Percentiles rank a stretch among this genome's conserved stretches.
These are phyloP conservation scores for Fistulifera pelliculosa DNA, from an alignment of 108 stramenopile genomes.

Conservation along the genomic window DNA sequence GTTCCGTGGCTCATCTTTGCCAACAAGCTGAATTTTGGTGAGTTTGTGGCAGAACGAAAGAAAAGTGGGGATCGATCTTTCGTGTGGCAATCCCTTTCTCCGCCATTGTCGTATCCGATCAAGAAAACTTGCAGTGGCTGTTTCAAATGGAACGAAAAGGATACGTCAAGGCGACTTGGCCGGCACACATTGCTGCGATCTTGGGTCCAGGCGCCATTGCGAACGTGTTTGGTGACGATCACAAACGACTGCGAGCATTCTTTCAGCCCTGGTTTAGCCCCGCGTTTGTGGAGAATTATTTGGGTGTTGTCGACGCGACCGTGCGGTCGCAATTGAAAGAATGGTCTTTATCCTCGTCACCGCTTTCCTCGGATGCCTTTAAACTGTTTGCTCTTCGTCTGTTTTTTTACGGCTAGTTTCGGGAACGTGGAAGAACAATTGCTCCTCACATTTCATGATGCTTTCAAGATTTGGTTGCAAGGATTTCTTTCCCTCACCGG, in stretches of 20 bases:
- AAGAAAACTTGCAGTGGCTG: not conserved
- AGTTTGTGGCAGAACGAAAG: not conserved
- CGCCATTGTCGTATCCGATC: too few species aligned
- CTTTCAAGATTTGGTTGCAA: not conserved
- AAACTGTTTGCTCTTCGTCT: conserved; percentile 1
- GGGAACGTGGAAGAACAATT: not conserved
- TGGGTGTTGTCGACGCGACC: not conserved
- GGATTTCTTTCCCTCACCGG: not conserved
- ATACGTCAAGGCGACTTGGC: not conserved
- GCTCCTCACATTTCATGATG: not conserved
- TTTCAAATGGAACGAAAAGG: not conserved
- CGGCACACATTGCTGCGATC: not conserved
- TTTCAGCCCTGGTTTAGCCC: not conserved
- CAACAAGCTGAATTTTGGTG: too few species aligned
- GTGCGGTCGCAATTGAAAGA: not conserved
- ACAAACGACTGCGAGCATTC: not conserved
- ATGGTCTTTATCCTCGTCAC: not conserved
- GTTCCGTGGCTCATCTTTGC: too few species aligned
- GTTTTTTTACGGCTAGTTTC: not conserved
- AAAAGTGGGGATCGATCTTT: too few species aligned
- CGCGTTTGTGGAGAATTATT: not conserved
- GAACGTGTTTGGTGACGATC: not conserved
- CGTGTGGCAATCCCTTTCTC: too few species aligned
- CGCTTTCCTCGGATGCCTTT: not conserved
- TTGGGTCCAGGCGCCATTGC: not conserved